Conservation (phyloP, 345 rosid species). For the Eucalyptus tenuipes region DNA sequence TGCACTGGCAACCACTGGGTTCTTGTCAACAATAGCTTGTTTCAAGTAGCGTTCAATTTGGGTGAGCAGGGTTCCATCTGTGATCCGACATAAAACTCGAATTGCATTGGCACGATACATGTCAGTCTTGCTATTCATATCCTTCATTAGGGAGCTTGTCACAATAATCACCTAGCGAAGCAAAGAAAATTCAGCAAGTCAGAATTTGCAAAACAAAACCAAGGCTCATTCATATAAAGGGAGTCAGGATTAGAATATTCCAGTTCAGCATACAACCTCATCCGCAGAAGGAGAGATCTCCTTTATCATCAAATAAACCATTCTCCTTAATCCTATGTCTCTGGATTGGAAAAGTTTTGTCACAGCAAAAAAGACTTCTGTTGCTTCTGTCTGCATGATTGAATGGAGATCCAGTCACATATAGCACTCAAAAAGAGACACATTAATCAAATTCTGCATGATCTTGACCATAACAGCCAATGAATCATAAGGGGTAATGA, state of each 20-base stretch:
- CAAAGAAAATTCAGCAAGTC: background rate
- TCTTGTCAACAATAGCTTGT: conserved; percentile 98
- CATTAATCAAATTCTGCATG: background rate
- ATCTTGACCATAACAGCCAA: background rate
- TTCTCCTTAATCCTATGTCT: conserved; percentile 91
- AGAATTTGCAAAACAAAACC: background rate
- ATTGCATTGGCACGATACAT: conserved; percentile 98
- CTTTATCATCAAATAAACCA: conserved; percentile 97
- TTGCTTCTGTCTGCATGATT: conserved; percentile 62
- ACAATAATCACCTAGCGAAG: conserved; percentile 73
- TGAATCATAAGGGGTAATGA: background rate
- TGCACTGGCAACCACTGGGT: conserved; percentile 98
- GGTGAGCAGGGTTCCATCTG: conserved; percentile 86
- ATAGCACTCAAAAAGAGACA: background rate
- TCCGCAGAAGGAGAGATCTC: conserved; percentile 96
- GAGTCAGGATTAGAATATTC: background rate
- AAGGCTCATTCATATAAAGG: background rate
- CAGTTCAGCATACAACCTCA: conserved; percentile 49
- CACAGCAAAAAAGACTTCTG: conserved; percentile 91
- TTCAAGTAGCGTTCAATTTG: conserved; percentile 93
- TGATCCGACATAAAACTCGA: conserved; percentile 92
- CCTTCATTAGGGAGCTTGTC: conserved; percentile 97
- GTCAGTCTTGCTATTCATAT: conserved; percentile 98
- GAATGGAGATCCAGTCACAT: background rate
- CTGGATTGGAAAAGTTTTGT: conserved; percentile 95